Evolutionary conservation across 441 rosid species (phyloP), one percentile per base, ranked within the genome.

Genomic region (Bocquillonia castaneifolia): DNA sequence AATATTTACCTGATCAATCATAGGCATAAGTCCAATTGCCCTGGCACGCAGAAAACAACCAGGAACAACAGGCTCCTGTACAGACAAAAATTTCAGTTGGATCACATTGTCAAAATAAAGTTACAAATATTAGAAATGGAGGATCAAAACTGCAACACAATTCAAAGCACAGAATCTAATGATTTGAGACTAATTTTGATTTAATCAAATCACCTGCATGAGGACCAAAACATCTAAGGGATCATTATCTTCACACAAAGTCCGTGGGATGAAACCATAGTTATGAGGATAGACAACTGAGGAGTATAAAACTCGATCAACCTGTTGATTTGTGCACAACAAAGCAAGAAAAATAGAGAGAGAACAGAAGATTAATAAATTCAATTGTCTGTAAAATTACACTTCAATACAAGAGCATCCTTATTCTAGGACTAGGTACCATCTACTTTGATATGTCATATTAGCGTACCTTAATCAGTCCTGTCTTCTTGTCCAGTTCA

Each of bases 1-100:
- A 42, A 14, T 52, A 61, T 62, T n/a, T 64, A 89, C 97, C 87
- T 88, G 96, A 66, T 93, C 98, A 80, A 93, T 93, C 98, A 93
- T 93, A 42, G 98, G 98, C 98, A 93, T 93, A 47, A 93, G 76
- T 72, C 98, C 98, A 64, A 93, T 91, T 70, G 98, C 98, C 77
- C 83, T 83, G 70, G 98, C 98, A 74, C 98, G 86, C 29, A 93
- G 86, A 72, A 93, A 93, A 74, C 96, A 86, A 48, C 98, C 98
- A 10, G 98, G 96, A 78, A 93, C 93, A 42, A 91, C 96, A 15
- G 98, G 98, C 82, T 93, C 97, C 98, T 91, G 55, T 59, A 26
- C 12, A 36, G 14, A 36, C 45, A 15, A 31, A 29, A 15, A 57
- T 53, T 50, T 53, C 42, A 73, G 25, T 37, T 45, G 32, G 59